Evolutionary conservation across 257 asterid genomes (phyloP).

Genomic region (Plantago ovata): DNA sequence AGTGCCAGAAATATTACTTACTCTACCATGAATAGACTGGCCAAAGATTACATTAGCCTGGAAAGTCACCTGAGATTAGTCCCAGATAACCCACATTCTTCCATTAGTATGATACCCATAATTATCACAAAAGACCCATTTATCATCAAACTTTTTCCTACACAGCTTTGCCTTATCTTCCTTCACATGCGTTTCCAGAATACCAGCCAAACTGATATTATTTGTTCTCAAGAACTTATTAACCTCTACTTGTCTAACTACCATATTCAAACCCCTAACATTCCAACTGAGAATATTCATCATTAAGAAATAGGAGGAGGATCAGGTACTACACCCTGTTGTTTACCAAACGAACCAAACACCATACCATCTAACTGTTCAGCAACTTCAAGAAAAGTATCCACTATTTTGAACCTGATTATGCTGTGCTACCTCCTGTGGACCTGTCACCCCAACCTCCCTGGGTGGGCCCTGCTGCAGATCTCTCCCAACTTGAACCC

Average conservation of each 20-base stretch:
- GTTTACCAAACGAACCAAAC: no score
- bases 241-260: not conserved
- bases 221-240: not conserved
- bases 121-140: not conserved
- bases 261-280: not conserved
- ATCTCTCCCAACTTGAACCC: no score
- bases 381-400: no score
- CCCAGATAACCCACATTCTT: not conserved
- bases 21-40: not conserved
- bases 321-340: no score
- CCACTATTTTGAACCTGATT: no score
- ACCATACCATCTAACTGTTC: no score
- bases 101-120: not conserved
- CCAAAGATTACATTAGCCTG: not conserved
- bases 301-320: no score
- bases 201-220: no score
- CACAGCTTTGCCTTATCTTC: not conserved
- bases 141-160: not conserved
- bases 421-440: no score
- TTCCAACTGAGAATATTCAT: not conserved
- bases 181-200: not conserved
- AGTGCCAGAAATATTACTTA: not conserved
- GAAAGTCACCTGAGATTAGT: not conserved
- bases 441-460: no score
- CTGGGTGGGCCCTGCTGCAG: no score